These are phyloP conservation scores for Asterochloris sp. DNA, from an alignment of 139 green algal genomes.

Conservation along the genomic window DNA sequence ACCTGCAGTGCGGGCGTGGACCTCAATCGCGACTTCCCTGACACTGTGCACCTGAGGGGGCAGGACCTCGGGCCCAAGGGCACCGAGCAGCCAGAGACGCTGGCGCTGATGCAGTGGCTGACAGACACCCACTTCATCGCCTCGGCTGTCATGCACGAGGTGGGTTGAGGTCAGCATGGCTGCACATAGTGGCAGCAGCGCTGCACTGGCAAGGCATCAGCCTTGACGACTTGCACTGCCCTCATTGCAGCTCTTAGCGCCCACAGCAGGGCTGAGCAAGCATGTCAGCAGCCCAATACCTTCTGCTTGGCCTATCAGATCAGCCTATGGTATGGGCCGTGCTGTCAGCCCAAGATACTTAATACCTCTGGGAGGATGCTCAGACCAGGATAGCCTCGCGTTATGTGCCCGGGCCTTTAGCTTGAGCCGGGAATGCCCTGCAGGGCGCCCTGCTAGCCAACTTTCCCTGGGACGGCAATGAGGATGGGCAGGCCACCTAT, in stretches of 20 bases:
- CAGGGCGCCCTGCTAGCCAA: constrained; percentile 82
- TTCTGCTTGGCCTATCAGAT: too few species aligned
- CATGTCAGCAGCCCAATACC: too few species aligned
- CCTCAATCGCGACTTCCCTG: constrained; percentile 92
- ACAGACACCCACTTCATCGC: constrained; percentile 45
- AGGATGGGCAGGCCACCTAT: constrained; percentile 56
- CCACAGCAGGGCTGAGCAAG: too few species aligned
- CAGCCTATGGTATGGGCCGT: too few species aligned
- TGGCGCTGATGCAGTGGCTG: constrained; percentile 71
- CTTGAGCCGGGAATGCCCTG: not conserved
- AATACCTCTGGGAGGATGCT: too few species aligned
- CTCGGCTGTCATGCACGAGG: constrained; percentile 67
- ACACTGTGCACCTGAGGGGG: constrained; percentile 42
- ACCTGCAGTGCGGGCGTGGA: constrained; percentile 44
- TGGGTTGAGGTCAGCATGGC: not conserved
- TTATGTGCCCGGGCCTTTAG: not conserved
- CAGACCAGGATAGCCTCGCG: too few species aligned
- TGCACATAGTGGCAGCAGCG: not conserved
- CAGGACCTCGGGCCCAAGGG: constrained; percentile 24
- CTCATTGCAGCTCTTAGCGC: too few species aligned
- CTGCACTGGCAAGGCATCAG: not conserved
- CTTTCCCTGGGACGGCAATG: constrained; percentile 79
- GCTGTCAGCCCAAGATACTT: too few species aligned
- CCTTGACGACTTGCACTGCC: too few species aligned
- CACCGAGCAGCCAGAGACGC: constrained; percentile 64